These are phyloP conservation scores for Amanita molliuscula DNA, from an alignment of 768 basidiomycete genomes.

Conservation along the genomic window DNA sequence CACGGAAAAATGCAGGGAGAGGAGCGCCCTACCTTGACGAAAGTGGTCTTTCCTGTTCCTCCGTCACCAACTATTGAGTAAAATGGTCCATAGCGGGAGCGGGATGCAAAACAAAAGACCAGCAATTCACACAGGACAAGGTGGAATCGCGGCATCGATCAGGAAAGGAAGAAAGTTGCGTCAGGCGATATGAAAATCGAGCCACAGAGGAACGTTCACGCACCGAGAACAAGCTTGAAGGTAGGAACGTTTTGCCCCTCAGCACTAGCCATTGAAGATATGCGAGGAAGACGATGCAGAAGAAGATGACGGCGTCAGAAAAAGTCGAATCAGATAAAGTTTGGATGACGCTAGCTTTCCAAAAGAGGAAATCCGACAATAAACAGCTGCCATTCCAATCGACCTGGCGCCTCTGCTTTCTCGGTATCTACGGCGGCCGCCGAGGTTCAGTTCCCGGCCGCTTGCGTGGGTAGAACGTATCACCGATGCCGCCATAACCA, in stretches of 20 bases:
- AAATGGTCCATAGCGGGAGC: conserved; percentile 11
- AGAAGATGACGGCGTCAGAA: conserved; percentile 18
- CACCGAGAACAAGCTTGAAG: conserved; percentile 98
- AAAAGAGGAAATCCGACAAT: conserved; percentile 13
- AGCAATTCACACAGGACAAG: conserved; percentile 6
- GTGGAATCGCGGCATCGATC: conserved; percentile 38
- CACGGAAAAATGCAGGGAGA: conserved; percentile 8
- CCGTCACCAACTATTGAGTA: conserved; percentile 74
- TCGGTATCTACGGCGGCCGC: neutral
- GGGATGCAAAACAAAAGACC: conserved; percentile 10
- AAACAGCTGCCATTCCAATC: neutral
- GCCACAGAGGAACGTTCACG: conserved; percentile 18
- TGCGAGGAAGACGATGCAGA: conserved; percentile 13
- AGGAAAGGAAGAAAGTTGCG: conserved; percentile 22
- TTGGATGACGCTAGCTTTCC: conserved; percentile 25
- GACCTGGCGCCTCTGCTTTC: neutral
- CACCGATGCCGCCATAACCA: neutral
- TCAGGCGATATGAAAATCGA: conserved; percentile 14
- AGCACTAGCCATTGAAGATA: conserved; percentile 25
- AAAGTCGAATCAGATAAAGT: conserved; percentile 31
- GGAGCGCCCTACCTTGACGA: conserved; percentile 71
- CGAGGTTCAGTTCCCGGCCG: neutral
- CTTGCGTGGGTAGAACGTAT: neutral
- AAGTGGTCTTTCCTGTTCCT: conserved; percentile 96
- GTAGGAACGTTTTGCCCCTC: conserved; percentile 49